Evolutionary conservation across 2,329 filamentous ascomycete genomes (phyloP), one percentile per base, ranked within the genome.

Genomic region (Stylonectria norvegica): DNA sequence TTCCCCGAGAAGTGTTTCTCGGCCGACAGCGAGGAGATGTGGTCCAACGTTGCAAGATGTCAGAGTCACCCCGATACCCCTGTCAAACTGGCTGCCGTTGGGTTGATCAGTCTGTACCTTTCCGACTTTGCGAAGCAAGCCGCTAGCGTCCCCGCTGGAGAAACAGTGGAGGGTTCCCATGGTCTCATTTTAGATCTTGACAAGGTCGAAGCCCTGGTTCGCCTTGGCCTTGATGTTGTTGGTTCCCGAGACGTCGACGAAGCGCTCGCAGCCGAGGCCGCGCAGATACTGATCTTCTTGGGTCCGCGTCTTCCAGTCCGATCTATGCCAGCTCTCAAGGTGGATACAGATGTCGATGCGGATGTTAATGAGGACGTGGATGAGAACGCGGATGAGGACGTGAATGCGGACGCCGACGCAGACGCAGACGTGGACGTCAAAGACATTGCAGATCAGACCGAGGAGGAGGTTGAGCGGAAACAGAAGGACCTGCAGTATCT

Each of bases 251-350:
- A 81, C 17, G 66, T 91, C 6, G 81, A 83, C 12, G 84, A 93
- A 56, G 75, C 81, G 8, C 71, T 97, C n/a, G 86, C 86, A 1
- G 74, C 79, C 29, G 88, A 95, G 59, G 82, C 82, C 10, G 80
- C 87, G 4, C 85, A 89, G 50, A 89, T 95, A 48, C 71, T 95
- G 23, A 75, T 91, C 25, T 95, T 95, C 70, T 71, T 98, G 0
- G 87, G 83, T 29, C 79, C 69, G 16, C 73, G 73, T 42, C 64
- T 81, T 11, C 65, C 69, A 14, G 53, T 58, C 9, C 57, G 60
- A 17, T 49, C 56, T 2, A 42, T 48, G 43, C n/a, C n/a, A n/a
- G n/a, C n/a, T n/a, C n/a, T n/a, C n/a, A n/a, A n/a, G n/a, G 75
- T 63, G 49, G 59, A 62, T 5, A 69, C 71, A 14, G 63, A 66